Percentiles rank a stretch among this genome's conserved stretches.
These are phyloP conservation scores for Solanum dulcamara DNA, from an alignment of 257 asterid species.

Conservation along the genomic window DNA sequence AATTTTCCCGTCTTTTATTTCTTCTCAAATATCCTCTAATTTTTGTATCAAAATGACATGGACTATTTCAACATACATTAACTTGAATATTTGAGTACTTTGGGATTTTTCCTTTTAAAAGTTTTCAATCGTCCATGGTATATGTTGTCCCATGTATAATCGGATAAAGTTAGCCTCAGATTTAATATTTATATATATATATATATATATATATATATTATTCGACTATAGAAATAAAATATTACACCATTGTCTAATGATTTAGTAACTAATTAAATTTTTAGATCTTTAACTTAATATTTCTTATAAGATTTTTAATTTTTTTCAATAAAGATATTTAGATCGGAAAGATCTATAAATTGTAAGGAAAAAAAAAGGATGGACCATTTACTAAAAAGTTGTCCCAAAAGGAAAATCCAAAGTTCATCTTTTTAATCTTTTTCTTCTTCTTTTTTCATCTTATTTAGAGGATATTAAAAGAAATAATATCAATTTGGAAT, in stretches of 20 bases:
- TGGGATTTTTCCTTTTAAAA: not conserved
- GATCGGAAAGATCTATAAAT: too few species aligned
- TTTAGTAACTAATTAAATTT: not conserved
- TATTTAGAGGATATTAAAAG: not conserved
- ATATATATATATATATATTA: too few species aligned
- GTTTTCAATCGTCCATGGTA: not conserved
- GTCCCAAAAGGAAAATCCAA: not conserved
- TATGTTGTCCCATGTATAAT: not conserved
- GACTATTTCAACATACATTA: too few species aligned
- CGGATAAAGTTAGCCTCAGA: not conserved
- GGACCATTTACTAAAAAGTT: not conserved
- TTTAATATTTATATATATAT: too few species aligned
- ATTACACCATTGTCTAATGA: not conserved
- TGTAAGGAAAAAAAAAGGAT: not conserved
- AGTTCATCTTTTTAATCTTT: not conserved
- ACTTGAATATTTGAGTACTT: too few species aligned
- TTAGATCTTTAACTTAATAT: not conserved
- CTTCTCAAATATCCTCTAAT: too few species aligned
- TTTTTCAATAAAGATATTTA: too few species aligned
- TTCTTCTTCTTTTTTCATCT: too few species aligned
- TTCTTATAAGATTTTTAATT: not conserved
- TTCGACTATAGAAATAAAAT: not conserved
- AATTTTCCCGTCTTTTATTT: too few species aligned
- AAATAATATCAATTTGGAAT: not conserved
- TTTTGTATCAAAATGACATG: too few species aligned